A percentile compares a stretch with the other conserved stretches of the same genome.
Evolutionary conservation across 164 flowering plant species (phyloP).

Genomic region (Hamamelis virginiana): DNA sequence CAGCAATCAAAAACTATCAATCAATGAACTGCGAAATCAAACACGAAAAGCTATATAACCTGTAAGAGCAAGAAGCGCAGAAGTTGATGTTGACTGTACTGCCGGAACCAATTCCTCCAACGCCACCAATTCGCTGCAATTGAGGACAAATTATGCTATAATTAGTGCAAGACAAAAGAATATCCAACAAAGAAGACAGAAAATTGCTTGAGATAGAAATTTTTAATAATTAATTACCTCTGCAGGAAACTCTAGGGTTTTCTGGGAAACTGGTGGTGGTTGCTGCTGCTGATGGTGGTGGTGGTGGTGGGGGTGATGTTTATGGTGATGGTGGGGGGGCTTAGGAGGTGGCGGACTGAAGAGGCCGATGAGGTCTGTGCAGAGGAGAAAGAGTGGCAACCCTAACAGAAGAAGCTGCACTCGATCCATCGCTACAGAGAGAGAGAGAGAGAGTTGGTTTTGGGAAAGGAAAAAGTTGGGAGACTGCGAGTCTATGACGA

Average conservation of each 20-base stretch:
- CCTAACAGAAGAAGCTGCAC: constrained; percentile 25
- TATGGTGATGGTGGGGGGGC: constrained; percentile 12
- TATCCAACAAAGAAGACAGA: not conserved
- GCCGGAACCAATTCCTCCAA: constrained; percentile 25
- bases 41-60: constrained; percentile 8
- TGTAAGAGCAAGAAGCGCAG: constrained; percentile 39
- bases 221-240: not conserved
- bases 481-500: too few species aligned
- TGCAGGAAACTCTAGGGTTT: not conserved
- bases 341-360: constrained; percentile 29
- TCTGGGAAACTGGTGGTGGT: constrained; percentile 14
- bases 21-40: not conserved
- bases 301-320: constrained; percentile 13
- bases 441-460: too few species aligned
- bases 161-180: too few species aligned
- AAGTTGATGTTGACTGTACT: constrained; percentile 28
- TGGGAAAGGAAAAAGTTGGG: too few species aligned
- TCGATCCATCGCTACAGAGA: constrained; percentile 22
- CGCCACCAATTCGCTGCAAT: not conserved
- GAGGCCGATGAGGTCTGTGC: constrained; percentile 27
- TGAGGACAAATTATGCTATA: not conserved
- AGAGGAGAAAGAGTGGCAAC: constrained; percentile 28
- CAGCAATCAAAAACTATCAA: not conserved
- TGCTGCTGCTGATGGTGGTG: constrained; percentile 17
- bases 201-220: not conserved